A percentile compares a stretch with the other conserved stretches of the same genome.
phyloP scores from a whole-genome alignment of 495 filamentous ascomycete species.

The Lindgomyces ingoldianus region DNA sequence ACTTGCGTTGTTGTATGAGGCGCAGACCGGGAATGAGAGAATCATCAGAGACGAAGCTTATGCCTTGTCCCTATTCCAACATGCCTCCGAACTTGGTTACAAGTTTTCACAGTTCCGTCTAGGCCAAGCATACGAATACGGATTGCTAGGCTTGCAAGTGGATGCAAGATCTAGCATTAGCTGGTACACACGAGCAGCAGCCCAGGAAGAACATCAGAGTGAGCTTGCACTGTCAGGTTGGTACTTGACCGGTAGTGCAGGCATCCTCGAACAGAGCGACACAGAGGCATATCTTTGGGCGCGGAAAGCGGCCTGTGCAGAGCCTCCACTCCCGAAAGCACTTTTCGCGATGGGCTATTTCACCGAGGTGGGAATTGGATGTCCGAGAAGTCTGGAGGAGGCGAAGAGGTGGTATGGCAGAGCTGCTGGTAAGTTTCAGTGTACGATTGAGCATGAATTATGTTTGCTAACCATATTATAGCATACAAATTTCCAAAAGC shows the following conservation, averaged over 20 bases:
- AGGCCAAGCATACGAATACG: slow-evolving; percentile 87
- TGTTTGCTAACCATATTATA: slow-evolving; percentile 44
- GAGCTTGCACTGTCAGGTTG: slow-evolving; percentile 92
- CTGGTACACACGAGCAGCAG: slow-evolving; percentile 90
- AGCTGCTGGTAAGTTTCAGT: slow-evolving; percentile 78
- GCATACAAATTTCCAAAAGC: slow-evolving; percentile 95
- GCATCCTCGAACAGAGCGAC: slow-evolving; percentile 86
- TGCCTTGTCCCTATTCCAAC: slow-evolving; percentile 73
- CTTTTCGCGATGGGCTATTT: slow-evolving; percentile 99
- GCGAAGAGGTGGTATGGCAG: slow-evolving; percentile 98
- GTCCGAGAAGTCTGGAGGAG: slow-evolving; percentile 81
- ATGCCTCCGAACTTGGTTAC: slow-evolving; percentile 89
- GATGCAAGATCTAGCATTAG: slow-evolving; percentile 81
- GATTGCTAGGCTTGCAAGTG: slow-evolving; percentile 75
- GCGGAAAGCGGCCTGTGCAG: slow-evolving; percentile 81
- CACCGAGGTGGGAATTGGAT: slow-evolving; percentile 93
- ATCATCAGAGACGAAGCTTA: slow-evolving; percentile 80
- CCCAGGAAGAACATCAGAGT: slow-evolving; percentile 91
- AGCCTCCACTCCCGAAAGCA: slow-evolving; percentile 73
- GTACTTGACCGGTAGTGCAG: slow-evolving; percentile 91
- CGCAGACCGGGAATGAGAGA: slow-evolving; percentile 63
- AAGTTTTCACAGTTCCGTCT: slow-evolving; percentile 92
- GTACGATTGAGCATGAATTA: not conserved
- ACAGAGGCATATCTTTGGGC: slow-evolving; percentile 98
- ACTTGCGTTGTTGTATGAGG: slow-evolving; percentile 79